Evolutionary conservation across 306 rosid species (phyloP).

Genomic region (Cucurbita ficifolia): DNA sequence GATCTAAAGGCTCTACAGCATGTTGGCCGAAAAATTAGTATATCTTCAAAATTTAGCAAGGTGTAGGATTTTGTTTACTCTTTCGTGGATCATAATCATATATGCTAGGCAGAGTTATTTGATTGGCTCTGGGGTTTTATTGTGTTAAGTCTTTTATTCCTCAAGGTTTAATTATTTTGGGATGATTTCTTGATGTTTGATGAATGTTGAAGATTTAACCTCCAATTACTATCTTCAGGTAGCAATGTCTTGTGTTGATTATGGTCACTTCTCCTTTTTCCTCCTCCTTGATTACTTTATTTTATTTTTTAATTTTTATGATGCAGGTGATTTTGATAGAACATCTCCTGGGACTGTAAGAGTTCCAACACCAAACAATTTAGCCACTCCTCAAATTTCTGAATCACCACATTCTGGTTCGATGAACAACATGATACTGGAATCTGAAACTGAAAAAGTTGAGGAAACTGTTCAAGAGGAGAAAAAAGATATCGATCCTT

Average conservation of each 20-base stretch:
- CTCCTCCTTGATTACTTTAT: not conserved
- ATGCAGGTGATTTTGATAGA: conserved; percentile 52
- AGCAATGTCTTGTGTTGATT: not conserved
- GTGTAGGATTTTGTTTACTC: not conserved
- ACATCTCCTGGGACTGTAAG: conserved; percentile 33
- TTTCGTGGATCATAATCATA: not conserved
- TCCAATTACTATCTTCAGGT: not conserved
- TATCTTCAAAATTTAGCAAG: not conserved
- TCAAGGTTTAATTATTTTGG: not conserved
- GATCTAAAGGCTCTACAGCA: not conserved
- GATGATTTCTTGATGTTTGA: not conserved
- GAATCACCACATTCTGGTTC: conserved; percentile 38
- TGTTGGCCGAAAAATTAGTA: not conserved
- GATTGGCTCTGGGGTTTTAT: not conserved
- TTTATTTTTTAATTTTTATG: conserved; percentile 1
- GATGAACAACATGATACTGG: conserved; percentile 21
- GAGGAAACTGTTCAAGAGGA: conserved; percentile 35
- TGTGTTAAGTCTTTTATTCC: not conserved
- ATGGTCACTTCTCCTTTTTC: not conserved
- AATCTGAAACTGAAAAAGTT: conserved; percentile 32
- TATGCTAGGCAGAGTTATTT: not conserved
- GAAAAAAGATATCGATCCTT: conserved; percentile 27
- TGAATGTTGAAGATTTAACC: not conserved
- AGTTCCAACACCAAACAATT: conserved; percentile 35
- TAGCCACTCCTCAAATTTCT: conserved; percentile 35